Percentiles rank a stretch among this genome's conserved stretches.
Conservation (phyloP, 306 rosid species). For the Cyamopsis tetragonoloba region DNA sequence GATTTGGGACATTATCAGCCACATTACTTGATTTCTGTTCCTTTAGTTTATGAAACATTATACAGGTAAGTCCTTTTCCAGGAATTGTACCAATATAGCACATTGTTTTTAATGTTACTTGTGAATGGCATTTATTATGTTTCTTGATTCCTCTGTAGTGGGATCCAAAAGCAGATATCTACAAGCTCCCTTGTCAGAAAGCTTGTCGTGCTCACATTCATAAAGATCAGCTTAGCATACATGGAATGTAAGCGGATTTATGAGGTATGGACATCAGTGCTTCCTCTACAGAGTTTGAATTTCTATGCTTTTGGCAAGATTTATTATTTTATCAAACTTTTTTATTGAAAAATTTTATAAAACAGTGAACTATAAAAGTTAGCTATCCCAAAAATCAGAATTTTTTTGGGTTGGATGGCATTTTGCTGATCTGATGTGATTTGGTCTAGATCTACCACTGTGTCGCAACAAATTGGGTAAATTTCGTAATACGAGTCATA, state of each 20-base stretch:
- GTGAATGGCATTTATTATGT: conserved; percentile 11
- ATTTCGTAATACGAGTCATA: background rate
- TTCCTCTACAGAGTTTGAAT: too few relatives aligned
- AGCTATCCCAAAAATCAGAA: background rate
- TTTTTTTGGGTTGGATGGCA: background rate
- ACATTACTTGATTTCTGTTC: conserved; percentile 73
- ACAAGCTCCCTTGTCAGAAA: conserved; percentile 59
- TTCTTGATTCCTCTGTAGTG: conserved; percentile 44
- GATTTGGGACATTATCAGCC: conserved; percentile 79
- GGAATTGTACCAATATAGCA: conserved; percentile 2
- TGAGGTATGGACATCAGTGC: conserved; percentile 56
- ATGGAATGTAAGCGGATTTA: conserved; percentile 85
- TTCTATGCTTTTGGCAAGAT: background rate
- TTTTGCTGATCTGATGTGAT: background rate
- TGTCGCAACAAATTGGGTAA: background rate
- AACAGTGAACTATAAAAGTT: background rate
- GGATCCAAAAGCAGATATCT: conserved; percentile 85
- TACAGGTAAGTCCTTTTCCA: conserved; percentile 57
- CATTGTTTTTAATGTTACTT: conserved; percentile 4
- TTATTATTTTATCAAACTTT: background rate
- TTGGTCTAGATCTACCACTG: background rate
- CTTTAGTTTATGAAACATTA: conserved; percentile 85
- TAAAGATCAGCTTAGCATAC: conserved; percentile 71
- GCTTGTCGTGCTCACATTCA: conserved; percentile 73
- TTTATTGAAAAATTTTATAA: background rate